Evolutionary conservation across 2,329 filamentous ascomycete species (phyloP).

Genomic region (Cladosporium sp.): DNA sequence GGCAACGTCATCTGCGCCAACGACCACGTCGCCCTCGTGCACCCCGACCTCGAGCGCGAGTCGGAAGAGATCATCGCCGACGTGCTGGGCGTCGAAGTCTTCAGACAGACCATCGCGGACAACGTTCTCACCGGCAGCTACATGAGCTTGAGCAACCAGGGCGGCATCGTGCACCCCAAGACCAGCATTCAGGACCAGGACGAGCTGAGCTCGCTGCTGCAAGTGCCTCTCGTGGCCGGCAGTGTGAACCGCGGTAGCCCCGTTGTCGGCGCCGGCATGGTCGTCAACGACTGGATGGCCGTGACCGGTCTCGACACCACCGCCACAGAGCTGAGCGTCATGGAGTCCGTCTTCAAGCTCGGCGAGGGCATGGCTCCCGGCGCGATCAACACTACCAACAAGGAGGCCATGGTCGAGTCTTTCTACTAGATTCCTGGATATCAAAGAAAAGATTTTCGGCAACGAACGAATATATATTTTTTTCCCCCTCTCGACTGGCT

Average conservation of each 20-base stretch:
- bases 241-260: slow-evolving; percentile 88
- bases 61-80: slow-evolving; percentile 98
- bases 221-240: slow-evolving; percentile 92
- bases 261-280: slow-evolving; percentile 95
- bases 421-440: slow-evolving; percentile 69
- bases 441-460: not conserved
- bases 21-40: slow-evolving; percentile 93
- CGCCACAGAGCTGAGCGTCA: slow-evolving; percentile 92
- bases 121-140: slow-evolving; percentile 96
- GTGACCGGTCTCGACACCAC: slow-evolving; percentile 95
- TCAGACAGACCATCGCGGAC: slow-evolving; percentile 91
- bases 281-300: slow-evolving; percentile 96
- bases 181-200: slow-evolving; percentile 97
- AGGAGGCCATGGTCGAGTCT: slow-evolving; percentile 98
- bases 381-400: slow-evolving; percentile 77
- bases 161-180: slow-evolving; percentile 95
- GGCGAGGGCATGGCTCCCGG: slow-evolving; percentile 74
- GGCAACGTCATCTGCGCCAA: slow-evolving; percentile 97
- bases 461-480: not conserved
- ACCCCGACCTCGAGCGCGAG: slow-evolving; percentile 94
- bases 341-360: slow-evolving; percentile 92
- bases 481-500: not conserved
- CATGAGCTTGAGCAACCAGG: slow-evolving; percentile 94
- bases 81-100: slow-evolving; percentile 82
- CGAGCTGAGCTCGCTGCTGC: slow-evolving; percentile 85